These are phyloP conservation scores for Sodiomyces alkalinus DNA, from an alignment of 2,329 filamentous ascomycete species.

Conservation along the genomic window DNA sequence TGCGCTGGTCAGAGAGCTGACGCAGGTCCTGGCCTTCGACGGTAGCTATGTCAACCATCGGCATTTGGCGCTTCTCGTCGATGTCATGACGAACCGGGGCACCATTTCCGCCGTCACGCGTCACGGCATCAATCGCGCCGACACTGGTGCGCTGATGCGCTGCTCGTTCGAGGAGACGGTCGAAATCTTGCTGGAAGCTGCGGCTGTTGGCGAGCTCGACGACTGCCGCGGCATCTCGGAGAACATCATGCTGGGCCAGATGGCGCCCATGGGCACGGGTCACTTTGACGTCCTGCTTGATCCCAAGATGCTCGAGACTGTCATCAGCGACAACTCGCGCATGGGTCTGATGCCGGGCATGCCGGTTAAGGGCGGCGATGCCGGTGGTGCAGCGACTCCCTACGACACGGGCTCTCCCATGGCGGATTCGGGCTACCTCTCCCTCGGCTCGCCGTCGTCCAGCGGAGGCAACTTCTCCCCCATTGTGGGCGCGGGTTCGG, in stretches of 20 bases:
- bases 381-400: slow-evolving; percentile 79
- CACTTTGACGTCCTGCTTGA: slow-evolving; percentile 91
- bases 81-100: slow-evolving; percentile 95
- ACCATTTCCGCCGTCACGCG: slow-evolving; percentile 91
- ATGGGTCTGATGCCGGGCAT: slow-evolving; percentile 71
- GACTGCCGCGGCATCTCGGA: slow-evolving; percentile 97
- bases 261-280: slow-evolving; percentile 93
- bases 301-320: slow-evolving; percentile 87
- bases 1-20: slow-evolving; percentile 76
- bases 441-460: slow-evolving; percentile 38
- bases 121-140: slow-evolving; percentile 95
- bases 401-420: slow-evolving; percentile 82
- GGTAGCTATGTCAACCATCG: slow-evolving; percentile 99
- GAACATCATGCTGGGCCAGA: slow-evolving; percentile 95
- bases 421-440: slow-evolving; percentile 52
- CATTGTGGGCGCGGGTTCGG: slow-evolving; percentile 60
- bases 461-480: slow-evolving; percentile 57
- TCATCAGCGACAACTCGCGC: slow-evolving; percentile 81
- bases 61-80: slow-evolving; percentile 84
- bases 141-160: slow-evolving; percentile 96
- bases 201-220: slow-evolving; percentile 85
- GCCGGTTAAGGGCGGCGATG: slow-evolving; percentile 57
- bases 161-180: slow-evolving; percentile 99
- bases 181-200: slow-evolving; percentile 92
- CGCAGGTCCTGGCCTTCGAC: slow-evolving; percentile 88